Conservation (phyloP, 352 stramenopile genomes). For the Pythium periplocum region DNA sequence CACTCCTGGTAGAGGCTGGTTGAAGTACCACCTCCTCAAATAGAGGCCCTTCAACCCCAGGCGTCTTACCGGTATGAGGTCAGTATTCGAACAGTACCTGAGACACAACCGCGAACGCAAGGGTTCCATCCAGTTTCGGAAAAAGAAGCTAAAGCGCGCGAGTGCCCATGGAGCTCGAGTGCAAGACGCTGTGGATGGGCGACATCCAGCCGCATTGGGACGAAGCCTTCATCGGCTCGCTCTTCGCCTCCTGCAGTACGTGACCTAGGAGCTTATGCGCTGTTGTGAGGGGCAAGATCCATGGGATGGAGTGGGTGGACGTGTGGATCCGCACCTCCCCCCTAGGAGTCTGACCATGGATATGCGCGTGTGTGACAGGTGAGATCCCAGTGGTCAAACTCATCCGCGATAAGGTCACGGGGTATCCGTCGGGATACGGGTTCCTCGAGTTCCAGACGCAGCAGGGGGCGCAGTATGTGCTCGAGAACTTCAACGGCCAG, state of each 20-base stretch:
- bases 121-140: constrained; percentile 2
- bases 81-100: constrained; percentile 15
- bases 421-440: constrained; percentile 85
- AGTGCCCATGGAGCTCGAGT: constrained; percentile 36
- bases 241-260: constrained; percentile 73
- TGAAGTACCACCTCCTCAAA: too few relatives aligned
- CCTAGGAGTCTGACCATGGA: too few relatives aligned
- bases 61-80: constrained; percentile 7
- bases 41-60: too few relatives aligned
- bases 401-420: constrained; percentile 88
- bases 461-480: constrained; percentile 73
- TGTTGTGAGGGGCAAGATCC: neutral
- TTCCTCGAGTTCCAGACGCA: constrained; percentile 89
- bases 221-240: constrained; percentile 80
- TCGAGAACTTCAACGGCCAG: constrained; percentile 85
- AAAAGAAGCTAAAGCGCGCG: constrained; percentile 9
- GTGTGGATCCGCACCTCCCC: too few relatives aligned
- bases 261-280: neutral
- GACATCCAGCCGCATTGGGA: constrained; percentile 90
- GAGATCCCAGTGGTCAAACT: constrained; percentile 87
- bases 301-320: too few relatives aligned
- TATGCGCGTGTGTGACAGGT: constrained; percentile 14
- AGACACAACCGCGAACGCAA: constrained; percentile 15
- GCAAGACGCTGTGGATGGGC: constrained; percentile 89
- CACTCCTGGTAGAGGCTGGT: too few relatives aligned